phyloP scores from a whole-genome alignment of 2,329 filamentous ascomycete species.

The Ascochyta koolunga region DNA sequence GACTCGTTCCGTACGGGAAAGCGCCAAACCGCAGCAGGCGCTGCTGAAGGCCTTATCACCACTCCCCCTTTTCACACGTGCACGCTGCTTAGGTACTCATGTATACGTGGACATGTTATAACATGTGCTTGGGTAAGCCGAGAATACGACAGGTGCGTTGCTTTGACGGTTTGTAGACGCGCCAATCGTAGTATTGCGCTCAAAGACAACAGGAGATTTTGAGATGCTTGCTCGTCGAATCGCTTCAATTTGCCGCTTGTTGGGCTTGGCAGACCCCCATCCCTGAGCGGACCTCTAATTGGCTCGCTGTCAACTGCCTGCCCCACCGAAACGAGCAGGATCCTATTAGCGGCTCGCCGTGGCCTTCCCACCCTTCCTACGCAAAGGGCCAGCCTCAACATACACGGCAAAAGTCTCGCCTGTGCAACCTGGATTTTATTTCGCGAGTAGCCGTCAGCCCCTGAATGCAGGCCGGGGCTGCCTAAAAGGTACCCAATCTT shows the following conservation, averaged over 20 bases:
- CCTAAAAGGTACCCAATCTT: not conserved
- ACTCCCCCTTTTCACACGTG: not conserved
- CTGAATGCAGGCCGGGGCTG: not conserved
- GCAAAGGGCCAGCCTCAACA: not conserved
- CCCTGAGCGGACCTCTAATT: slow-evolving; percentile 1
- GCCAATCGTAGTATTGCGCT: not conserved
- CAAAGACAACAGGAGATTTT: not conserved
- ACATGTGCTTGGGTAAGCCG: not conserved
- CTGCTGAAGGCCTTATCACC: not conserved
- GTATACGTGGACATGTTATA: not conserved
- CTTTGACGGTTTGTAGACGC: not conserved
- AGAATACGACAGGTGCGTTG: not conserved
- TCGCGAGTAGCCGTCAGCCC: not conserved
- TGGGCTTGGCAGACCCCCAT: not conserved
- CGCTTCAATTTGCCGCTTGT: slow-evolving; percentile 2
- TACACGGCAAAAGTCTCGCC: not conserved
- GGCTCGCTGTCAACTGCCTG: slow-evolving; percentile 12
- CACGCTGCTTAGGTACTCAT: no score
- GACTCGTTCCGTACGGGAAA: not conserved
- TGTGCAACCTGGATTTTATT: not conserved
- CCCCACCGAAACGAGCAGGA: not conserved
- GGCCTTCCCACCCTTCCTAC: slow-evolving; percentile 8
- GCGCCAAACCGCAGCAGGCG: not conserved
- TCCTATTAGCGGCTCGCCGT: slow-evolving; percentile 4
- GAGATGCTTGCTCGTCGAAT: not conserved